Evolutionary conservation across 805 yeast species (phyloP).

Genomic region (Teunomyces aglyptinius): DNA sequence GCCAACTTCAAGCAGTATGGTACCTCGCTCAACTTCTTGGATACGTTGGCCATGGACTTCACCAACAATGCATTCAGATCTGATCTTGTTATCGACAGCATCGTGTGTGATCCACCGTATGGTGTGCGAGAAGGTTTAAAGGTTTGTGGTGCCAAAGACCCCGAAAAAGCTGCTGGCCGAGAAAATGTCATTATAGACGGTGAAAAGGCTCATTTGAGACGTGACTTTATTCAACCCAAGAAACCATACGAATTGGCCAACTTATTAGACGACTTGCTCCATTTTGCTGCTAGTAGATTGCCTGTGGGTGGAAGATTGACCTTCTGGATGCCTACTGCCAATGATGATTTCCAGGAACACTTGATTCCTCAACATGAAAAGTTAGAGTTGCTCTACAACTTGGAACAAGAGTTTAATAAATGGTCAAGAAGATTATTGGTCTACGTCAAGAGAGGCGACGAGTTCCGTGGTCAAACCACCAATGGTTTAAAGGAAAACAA

Average conservation of each 20-base stretch:
- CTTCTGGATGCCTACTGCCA: slow-evolving; percentile 98
- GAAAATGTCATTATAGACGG: slow-evolving; percentile 78
- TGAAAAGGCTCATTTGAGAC: slow-evolving; percentile 67
- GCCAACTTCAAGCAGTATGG: slow-evolving; percentile 77
- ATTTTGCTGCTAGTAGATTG: slow-evolving; percentile 69
- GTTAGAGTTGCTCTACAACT: slow-evolving; percentile 64
- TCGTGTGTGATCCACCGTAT: slow-evolving; percentile 96
- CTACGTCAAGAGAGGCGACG: slow-evolving; percentile 61
- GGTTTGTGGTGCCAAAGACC: slow-evolving; percentile 78
- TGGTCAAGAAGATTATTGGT: slow-evolving; percentile 90
- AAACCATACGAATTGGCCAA: slow-evolving; percentile 82
- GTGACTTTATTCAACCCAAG: slow-evolving; percentile 89
- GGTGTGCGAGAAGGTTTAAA: slow-evolving; percentile 95
- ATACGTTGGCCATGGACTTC: slow-evolving; percentile 88
- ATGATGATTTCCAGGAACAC: slow-evolving; percentile 70
- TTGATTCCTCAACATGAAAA: slow-evolving; percentile 76
- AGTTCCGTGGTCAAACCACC: slow-evolving; percentile 48
- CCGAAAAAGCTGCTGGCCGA: slow-evolving; percentile 67
- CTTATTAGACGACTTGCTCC: slow-evolving; percentile 72
- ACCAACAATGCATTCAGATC: slow-evolving; percentile 81
- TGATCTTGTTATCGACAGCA: slow-evolving; percentile 66
- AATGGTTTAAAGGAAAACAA: slow-evolving; percentile 45
- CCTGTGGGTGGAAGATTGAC: slow-evolving; percentile 78
- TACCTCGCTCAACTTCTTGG: slow-evolving; percentile 57
- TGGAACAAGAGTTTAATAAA: slow-evolving; percentile 86